Conservation (phyloP, 2,329 filamentous ascomycete species). For the Calonectria pseudoreteaudii region DNA sequence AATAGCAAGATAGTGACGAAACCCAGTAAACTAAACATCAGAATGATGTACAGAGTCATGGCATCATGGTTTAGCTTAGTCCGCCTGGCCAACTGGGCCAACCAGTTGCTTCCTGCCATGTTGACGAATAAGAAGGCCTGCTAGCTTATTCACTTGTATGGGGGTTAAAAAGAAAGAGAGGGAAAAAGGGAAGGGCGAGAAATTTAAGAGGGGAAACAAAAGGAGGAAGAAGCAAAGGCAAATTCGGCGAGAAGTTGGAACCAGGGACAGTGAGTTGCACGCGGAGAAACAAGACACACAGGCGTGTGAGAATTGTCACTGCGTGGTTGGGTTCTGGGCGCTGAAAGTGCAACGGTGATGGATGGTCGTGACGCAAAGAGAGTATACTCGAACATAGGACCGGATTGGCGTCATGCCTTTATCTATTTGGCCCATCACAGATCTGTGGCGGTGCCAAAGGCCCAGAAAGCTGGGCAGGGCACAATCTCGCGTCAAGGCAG, state of each 20-base stretch:
- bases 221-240: neutral
- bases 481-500: neutral
- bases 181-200: neutral
- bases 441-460: neutral
- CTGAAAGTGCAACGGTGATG: slow-evolving; percentile 29
- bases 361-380: slow-evolving; percentile 21
- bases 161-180: neutral
- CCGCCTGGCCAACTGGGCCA: slow-evolving; percentile 38
- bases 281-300: slow-evolving; percentile 30
- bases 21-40: slow-evolving; percentile 30
- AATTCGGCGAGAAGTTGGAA: slow-evolving; percentile 15
- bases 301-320: slow-evolving; percentile 27
- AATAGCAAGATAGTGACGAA: slow-evolving; percentile 28
- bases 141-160: neutral
- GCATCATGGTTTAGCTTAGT: slow-evolving; percentile 41
- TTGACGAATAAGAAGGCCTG: neutral
- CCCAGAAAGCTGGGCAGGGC: neutral
- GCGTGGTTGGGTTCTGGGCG: slow-evolving; percentile 26
- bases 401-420: slow-evolving; percentile 3
- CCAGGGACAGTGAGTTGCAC: slow-evolving; percentile 21
- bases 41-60: slow-evolving; percentile 36
- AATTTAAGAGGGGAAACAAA: neutral
- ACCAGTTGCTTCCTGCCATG: slow-evolving; percentile 36
- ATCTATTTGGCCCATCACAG: slow-evolving; percentile 1
- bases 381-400: slow-evolving; percentile 7